These are phyloP conservation scores for Erigeron philadelphicus DNA, from an alignment of 140 eudicot species.

Conservation along the genomic window DNA sequence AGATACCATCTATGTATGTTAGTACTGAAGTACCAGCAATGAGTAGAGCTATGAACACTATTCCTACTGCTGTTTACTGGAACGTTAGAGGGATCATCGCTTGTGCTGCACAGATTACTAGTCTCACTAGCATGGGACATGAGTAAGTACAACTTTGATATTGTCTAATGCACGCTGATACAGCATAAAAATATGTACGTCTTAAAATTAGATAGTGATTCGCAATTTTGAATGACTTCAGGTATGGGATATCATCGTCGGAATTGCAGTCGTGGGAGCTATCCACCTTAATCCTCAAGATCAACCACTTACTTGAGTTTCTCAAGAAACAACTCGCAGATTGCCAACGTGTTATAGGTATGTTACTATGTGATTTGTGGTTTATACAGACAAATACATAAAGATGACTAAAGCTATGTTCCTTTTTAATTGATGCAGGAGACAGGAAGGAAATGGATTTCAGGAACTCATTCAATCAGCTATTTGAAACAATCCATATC, in stretches of 20 bases:
- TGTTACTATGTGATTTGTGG: neutral
- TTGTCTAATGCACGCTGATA: neutral
- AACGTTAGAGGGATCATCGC: constrained; percentile 54
- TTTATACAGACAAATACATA: neutral
- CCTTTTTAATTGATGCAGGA: constrained; percentile 39
- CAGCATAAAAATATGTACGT: neutral
- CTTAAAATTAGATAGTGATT: neutral
- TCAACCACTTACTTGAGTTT: constrained; percentile 50
- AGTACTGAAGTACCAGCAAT: constrained; percentile 41
- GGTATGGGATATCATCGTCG: constrained; percentile 42
- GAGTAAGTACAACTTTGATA: constrained; percentile 37
- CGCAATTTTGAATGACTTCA: constrained; percentile 25
- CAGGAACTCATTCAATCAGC: constrained; percentile 34
- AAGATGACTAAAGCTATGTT: neutral
- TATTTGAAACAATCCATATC: constrained; percentile 47
- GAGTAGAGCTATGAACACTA: constrained; percentile 33
- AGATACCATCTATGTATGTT: constrained; percentile 41
- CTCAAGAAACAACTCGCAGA: constrained; percentile 40
- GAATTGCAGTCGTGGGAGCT: constrained; percentile 67
- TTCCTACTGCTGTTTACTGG: constrained; percentile 77
- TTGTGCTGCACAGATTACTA: constrained; percentile 58
- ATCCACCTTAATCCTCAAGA: constrained; percentile 49
- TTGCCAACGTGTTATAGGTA: constrained; percentile 57
- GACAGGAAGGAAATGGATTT: constrained; percentile 48
- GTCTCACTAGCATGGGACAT: constrained; percentile 68